Conservation (phyloP, 2,329 filamentous ascomycete species). For the Fusarium mexicanum region DNA sequence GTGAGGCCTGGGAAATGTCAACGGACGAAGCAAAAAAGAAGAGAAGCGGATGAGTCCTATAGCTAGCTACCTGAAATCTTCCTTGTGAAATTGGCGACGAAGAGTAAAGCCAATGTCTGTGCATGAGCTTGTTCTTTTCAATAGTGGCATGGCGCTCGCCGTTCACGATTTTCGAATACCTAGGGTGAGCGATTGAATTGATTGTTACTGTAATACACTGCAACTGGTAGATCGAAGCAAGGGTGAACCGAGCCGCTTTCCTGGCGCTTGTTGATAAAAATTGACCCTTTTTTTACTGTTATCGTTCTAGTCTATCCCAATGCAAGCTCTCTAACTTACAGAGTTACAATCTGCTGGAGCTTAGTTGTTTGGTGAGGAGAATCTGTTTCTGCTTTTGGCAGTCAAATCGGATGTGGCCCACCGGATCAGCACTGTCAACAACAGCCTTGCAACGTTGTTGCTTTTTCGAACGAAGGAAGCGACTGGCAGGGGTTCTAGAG, state of each 20-base stretch:
- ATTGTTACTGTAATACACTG: neutral
- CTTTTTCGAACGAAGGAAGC: constrained; percentile 4
- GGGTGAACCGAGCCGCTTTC: constrained; percentile 1
- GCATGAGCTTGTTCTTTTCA: constrained; percentile 59
- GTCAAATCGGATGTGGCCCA: constrained; percentile 14
- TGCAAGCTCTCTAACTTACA: constrained; percentile 23
- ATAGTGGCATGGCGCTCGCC: constrained; percentile 49
- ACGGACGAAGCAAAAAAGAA: neutral
- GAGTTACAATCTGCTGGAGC: constrained; percentile 10
- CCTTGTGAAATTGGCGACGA: constrained; percentile 77
- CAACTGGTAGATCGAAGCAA: neutral
- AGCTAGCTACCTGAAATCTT: constrained; percentile 83
- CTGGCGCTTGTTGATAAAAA: constrained; percentile 6
- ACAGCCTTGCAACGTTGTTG: neutral
- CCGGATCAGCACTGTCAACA: constrained; percentile 19
- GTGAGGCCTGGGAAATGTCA: constrained; percentile 67
- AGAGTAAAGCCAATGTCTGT: constrained; percentile 80
- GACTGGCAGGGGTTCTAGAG: neutral
- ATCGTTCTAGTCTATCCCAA: constrained; percentile 9
- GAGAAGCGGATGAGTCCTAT: neutral
- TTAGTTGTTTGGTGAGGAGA: constrained; percentile 13
- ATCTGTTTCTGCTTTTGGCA: constrained; percentile 30
- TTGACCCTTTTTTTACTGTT: constrained; percentile 25
- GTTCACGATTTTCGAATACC: constrained; percentile 11
- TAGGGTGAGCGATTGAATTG: neutral